Evolutionary conservation across 805 yeast genomes (phyloP), one percentile per base, ranked within the genome.

Genomic region (Saturnispora sanitii): DNA sequence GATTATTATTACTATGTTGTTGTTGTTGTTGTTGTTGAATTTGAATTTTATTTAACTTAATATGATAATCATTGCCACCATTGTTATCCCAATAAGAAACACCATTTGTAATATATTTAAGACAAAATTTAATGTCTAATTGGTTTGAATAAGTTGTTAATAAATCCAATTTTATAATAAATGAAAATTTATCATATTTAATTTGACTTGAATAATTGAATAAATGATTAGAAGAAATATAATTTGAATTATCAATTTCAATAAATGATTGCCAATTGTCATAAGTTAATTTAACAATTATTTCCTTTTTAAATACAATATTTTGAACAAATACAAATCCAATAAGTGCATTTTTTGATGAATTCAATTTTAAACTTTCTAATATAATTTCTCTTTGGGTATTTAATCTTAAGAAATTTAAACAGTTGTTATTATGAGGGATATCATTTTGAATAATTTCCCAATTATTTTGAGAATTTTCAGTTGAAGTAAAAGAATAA

Each of bases 231-330:
- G 65, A 61, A 2, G 64, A 60, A 26, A 61, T 61, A 48, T 61
- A 61, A 41, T 58, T 61, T 15, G 61, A 52, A 42, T 50, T 55
- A 20, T 56, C 60, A 40, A 60, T 50, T 37, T 58, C 61, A 23
- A 53, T 41, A 38, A 50, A 56, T 15, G 51, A 48, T 37, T 64
- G 60, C 73, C 73, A 77, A 42, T 64, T 54, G 56, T 77, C 71
- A 41, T 64, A 57, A 4, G 80, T 67, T 44, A 74, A 56, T 50
- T 72, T 74, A 27, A 77, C 51, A 28, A 59, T 53, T 34, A 68
- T 58, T 38, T 55, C 57, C 49, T 68, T 68, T 40, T 64, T 61
- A 50, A 60, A 68, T 0, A 65, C 48, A 18, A 64, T 11, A 48
- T 68, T 68, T 33, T 55, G 52, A 19, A 64, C 71, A 43, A 58